These are phyloP conservation scores for Zanthoxylum bungeanum DNA, from an alignment of 345 rosid genomes.

Conservation along the genomic window DNA sequence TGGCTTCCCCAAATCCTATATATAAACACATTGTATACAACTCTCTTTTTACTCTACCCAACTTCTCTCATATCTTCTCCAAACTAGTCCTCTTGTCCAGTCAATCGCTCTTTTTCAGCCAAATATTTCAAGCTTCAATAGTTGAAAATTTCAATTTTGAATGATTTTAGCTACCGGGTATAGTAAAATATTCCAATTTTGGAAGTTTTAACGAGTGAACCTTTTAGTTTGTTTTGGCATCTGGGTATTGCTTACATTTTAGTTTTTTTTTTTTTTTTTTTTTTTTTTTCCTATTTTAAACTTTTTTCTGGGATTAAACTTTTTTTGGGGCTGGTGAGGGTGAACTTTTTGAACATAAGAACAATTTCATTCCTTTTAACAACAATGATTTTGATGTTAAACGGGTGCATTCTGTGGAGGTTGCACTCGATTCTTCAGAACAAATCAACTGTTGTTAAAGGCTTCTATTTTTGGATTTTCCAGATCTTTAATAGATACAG, in stretches of 20 bases:
- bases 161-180: not conserved
- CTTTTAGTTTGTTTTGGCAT: not conserved
- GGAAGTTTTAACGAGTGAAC: conserved; percentile 18
- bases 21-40: conserved; percentile 19
- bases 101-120: not conserved
- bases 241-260: too few relatives aligned
- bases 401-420: conserved; percentile 49
- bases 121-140: not conserved
- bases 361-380: conserved; percentile 16
- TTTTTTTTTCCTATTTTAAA: too few relatives aligned
- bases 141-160: not conserved
- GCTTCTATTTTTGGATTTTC: conserved; percentile 78
- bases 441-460: conserved; percentile 49
- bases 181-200: conserved; percentile 22
- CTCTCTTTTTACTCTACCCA: conserved; percentile 35
- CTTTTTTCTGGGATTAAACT: conserved; percentile 6
- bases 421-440: conserved; percentile 53
- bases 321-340: conserved; percentile 34
- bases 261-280: too few relatives aligned
- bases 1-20: conserved; percentile 22
- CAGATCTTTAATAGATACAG: conserved; percentile 58
- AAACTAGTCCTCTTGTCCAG: not conserved
- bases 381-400: conserved; percentile 61
- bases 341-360: conserved; percentile 26
- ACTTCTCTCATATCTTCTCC: not conserved